A percentile compares a stretch with the other conserved stretches of the same genome.
Conservation (phyloP, 2,329 filamentous ascomycete genomes). For the Stemphylium lycopersici region DNA sequence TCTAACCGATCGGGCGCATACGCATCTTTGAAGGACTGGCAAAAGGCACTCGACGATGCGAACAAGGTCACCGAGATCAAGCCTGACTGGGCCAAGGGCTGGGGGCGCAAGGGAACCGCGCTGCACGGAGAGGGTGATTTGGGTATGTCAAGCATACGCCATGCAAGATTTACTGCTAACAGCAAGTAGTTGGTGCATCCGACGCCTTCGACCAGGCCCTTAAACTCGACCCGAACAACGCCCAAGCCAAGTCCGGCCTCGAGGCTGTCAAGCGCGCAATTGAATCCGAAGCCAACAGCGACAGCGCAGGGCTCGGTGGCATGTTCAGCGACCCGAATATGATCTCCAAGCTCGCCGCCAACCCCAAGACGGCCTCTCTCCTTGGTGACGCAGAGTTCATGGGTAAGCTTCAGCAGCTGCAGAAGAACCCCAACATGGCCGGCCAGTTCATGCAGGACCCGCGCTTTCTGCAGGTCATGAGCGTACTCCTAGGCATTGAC, state of each 20-base stretch:
- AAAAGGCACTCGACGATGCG: constrained; percentile 84
- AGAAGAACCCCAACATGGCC: constrained; percentile 78
- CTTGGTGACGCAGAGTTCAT: constrained; percentile 88
- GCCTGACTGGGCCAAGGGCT: constrained; percentile 97
- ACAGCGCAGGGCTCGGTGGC: constrained; percentile 77
- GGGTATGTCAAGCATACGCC: constrained; percentile 48
- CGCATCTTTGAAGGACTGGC: constrained; percentile 88
- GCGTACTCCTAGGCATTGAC: constrained; percentile 90
- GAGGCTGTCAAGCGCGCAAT: constrained; percentile 87
- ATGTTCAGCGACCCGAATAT: constrained; percentile 96
- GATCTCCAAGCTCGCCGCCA: constrained; percentile 85
- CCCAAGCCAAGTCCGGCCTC: constrained; percentile 88
- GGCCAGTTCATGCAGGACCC: constrained; percentile 86
- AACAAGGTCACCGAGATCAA: constrained; percentile 93
- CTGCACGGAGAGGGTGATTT: constrained; percentile 88
- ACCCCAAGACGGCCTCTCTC: constrained; percentile 87
- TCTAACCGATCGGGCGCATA: constrained; percentile 91
- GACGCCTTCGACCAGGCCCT: constrained; percentile 95
- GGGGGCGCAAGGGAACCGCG: constrained; percentile 90
- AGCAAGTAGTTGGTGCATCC: constrained; percentile 68
- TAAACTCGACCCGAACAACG: constrained; percentile 89
- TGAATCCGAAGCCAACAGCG: constrained; percentile 72
- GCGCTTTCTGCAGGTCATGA: constrained; percentile 90
- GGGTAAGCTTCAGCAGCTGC: constrained; percentile 81
- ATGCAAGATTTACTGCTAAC: constrained; percentile 17